Evolutionary conservation across 2,329 filamentous ascomycete genomes (phyloP), one percentile per base, ranked within the genome.

Genomic region (Parastagonospora nodorum): DNA sequence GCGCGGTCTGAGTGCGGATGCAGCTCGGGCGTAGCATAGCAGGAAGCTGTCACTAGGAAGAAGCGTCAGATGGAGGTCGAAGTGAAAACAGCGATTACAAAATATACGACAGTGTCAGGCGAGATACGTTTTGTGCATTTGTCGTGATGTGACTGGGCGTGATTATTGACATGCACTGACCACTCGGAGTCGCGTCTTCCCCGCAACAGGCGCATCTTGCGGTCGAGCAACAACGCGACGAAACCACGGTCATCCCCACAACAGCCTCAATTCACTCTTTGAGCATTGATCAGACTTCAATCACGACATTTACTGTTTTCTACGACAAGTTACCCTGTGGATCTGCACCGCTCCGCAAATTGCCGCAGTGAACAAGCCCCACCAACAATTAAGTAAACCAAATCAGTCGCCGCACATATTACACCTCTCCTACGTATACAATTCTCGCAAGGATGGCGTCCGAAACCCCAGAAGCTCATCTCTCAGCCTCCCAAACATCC

Each of bases 121-220:
- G 28, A 44, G 31, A 14, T 8, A 10, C 28, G 8, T 28, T 28
- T 4, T 28, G 14, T 14, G 11, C 10, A n/a, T 8, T 8, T 11
- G 8, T 8, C 11, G n/a, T 27, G 12, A 15, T 41, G 30, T 36
- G 6, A 15, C 19, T 37, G 15, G 14, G 28, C 42, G 50, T 51
- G 49, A 50, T 49, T 48, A 46, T 32, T 16, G 14, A 37, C 2
- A 28, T 43, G 51, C 49, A 53, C 29, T 43, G 53, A 41, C 53
- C 50, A 55, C 45, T 42, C 45, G 41, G 44, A 36, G 50, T 53
- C 63, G 61, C 57, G 56, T 59, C 58, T 63, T 58, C 58, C 60
- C 60, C 61, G 61, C 61, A 50, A 48, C 51, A 41, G 42, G 42
- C 38, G 39, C 36, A 36, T 40, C 27, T 15, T 15, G 4, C 14